Evolutionary conservation across 257 asterid genomes (phyloP), one percentile per base, ranked within the genome.

Genomic region (Scutellaria minor): DNA sequence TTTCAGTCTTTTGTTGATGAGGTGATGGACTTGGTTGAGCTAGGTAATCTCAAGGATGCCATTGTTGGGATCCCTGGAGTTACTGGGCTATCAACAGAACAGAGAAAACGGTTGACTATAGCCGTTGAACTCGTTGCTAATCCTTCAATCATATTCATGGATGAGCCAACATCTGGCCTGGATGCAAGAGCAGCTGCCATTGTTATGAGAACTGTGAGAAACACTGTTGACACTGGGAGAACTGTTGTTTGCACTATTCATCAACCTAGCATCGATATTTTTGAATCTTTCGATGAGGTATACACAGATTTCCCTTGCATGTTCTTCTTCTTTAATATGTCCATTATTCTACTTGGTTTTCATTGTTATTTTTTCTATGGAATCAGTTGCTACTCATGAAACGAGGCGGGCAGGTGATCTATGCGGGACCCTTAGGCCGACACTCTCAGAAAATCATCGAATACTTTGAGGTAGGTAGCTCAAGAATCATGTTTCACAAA

Each of bases 191-290:
- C 92, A 18, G 90, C 96, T 20, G 88, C 94, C 52, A 89, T 85
- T 65, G 92, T 89, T 37, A 85, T 87, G 96, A 82, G 96, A 73
- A 83, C 89, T 14, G 92, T 89, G 75, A 86, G 96, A 77, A 89
- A 89, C 77, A 88, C 92, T 0, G 92, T 88, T 10, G 90, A 89
- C 66, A 89, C 94, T 0, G 92, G 96, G 5, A 81, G 90, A 66
- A 89, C 92, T 5, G 92, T 89, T 14, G 96, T 89, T 3, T 89
- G 96, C 79, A 87, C 96, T 1, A 89, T 89, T 56, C 96, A 89
- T 76, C 92, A 89, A 60, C 92, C 92, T 18, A 85, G 94, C 58
- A 89, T 89, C 20, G 92, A 87, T 66, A 89, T 85, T 40, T 87
- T 89, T 56, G 96, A 89, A 84, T 80, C 91, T 18, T 84, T 89